Base-by-base conservation (phyloP, 2,329 filamentous ascomycete species). In the Cercospora sp. region DNA sequence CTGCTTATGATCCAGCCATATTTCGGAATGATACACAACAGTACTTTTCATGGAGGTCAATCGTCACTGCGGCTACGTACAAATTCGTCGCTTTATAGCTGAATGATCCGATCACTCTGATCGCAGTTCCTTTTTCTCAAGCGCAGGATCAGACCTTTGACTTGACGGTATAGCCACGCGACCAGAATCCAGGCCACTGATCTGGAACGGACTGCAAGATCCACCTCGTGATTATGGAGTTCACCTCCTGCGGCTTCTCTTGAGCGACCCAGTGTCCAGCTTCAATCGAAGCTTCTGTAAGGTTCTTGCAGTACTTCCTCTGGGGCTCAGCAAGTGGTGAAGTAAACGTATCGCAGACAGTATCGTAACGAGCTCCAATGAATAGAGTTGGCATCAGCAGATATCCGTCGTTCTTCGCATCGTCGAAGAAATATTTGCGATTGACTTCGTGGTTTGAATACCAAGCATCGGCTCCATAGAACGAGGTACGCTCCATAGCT, bases 381-480 rank as follows among this genome's bases (percentile, higher is more conserved):
- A 77, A 79, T 51, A 85, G 69, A 6, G 78, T 74, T 0, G 79
- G 79, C 45, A 80, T 77, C 10, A 76, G 70, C 58, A 81, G 57
- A 5, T 74, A 70, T 0, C 77, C 77, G 3, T 74, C 75, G 23
- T 80, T 79, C 72, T 76, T 77, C 8, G 70, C 69, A 48, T 79
- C 76, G 28, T 78, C 76, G 20, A 79, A 78, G 6, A 77, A 79
- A 71, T 82, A 85, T 45, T 76, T 77, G 2, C 69, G 72, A 64
- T 85, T 85, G 12, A 71, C 74, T 5, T 78, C 74, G 68, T 83
- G 80, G 69, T 85, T 81, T 39, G 81, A 67, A 66, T 85, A 85
- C 69, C 79, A 82, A 0, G 80, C 77, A 28, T 76, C 77, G 1
- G 79, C 74, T 1, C 77, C 74, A 70, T 77, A 81, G 67, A 80